Evolutionary conservation across 139 green algal species (phyloP), one percentile per base, ranked within the genome.

Genomic region (Chlorella vulgaris): DNA sequence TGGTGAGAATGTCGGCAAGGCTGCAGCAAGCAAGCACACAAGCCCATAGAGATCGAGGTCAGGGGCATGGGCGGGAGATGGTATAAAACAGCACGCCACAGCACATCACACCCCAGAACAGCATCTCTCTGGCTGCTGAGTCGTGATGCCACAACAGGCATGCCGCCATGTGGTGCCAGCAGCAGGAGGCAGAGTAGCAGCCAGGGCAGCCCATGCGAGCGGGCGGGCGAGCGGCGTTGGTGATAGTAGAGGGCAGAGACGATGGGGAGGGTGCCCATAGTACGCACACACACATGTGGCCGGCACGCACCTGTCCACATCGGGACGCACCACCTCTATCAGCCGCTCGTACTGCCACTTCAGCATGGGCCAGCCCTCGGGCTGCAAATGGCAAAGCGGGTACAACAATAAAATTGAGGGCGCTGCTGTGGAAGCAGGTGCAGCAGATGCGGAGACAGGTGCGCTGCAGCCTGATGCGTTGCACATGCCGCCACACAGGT

Each of bases 281-380:
- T 58, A 15, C 13, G 47, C 47, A 58, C 47, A 58, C 47, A 58
- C 47, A n/a, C n/a, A n/a, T n/a, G n/a, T n/a, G n/a, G n/a, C n/a
- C n/a, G n/a, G n/a, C n/a, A n/a, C n/a, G 15, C 51, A 76, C 69
- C 40, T 82, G 36, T 53, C 51, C 2, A 60, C 53, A 36, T 79
- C 73, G 0, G 73, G 53, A 22, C 73, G 73, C 35, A 79, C 73
- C 35, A 79, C 35, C 73, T 79, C 51, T 15, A 79, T 28, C 29
- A 79, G 73, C 73, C 58, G 61, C 73, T 79, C 35, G 7, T 79
- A 79, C 73, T 79, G 73, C 73, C 58, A 51, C 1, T 39, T 60
- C 53, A 7, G 24, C 73, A 79, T 50, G 35, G 38, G 38, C 73
- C 73, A 79, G 13, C 73, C 73, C 50, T 79, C 73, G 22, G 81